Base-by-base conservation (phyloP, 2,329 filamentous ascomycete genomes). In the Pyrenochaeta sp. region DNA sequence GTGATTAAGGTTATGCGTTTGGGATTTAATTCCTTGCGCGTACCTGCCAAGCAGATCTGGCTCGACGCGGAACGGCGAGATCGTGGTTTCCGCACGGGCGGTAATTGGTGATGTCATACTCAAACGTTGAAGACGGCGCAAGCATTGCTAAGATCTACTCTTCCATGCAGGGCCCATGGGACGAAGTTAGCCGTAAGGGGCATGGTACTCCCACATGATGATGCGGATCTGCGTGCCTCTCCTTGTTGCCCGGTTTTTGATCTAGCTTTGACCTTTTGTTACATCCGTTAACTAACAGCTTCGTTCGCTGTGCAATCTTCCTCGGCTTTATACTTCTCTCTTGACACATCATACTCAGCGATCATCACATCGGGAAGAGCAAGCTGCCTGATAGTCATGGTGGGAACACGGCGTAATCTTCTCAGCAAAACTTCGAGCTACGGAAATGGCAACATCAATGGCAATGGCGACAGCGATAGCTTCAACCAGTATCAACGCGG, bases 331-430 rank as follows among this genome's bases (percentile, higher is more conserved):
- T 5, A 27, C 23, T 27, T 9, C 23, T 27, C 23, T 27, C 9
- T 27, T 5, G 23, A 27, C 4, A 27, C 9, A 27, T 9, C 23
- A 27, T 9, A 4, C 23, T 9, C 23, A n/a, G n/a, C n/a, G n/a
- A n/a, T n/a, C 23, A 27, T 27, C 4, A 27, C 23, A 27, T 27
- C 23, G 23, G 9, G 23, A 27, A 27, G 23, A 27, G 23, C 23
- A 27, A 27, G 9, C 4, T 27, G 9, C 9, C 23, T 27, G 23
- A 42, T 17, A 47, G 27, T n/a, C 18, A 71, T 71, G 68, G 68
- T 69, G 18, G 64, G 66, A 29, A 54, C 51, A 14, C 47, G 66
- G 43, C 57, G 55, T 17, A 60, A 62, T 21, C 45, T 71, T 7
- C 56, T 64, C 12, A 57, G 51, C 17, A 45, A 31, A 27, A 36